These are phyloP conservation scores for Cercophora samala DNA, from an alignment of 495 filamentous ascomycete species.

Conservation along the genomic window DNA sequence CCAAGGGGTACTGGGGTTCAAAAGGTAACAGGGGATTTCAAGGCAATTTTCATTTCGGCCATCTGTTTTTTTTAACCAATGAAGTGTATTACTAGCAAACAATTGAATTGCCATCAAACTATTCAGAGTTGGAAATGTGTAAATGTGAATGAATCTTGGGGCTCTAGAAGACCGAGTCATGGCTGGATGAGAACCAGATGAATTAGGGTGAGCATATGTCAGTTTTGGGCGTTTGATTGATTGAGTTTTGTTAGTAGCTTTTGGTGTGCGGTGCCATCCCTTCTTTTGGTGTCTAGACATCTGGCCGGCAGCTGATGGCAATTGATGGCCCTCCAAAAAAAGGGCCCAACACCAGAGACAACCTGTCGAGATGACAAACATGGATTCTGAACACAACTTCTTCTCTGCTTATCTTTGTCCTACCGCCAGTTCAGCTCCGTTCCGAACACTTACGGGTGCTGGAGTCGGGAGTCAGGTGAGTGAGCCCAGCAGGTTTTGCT, in stretches of 20 bases:
- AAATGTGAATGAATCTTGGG: not conserved
- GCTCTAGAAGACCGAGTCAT: not conserved
- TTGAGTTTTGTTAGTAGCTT: not conserved
- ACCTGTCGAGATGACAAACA: not conserved
- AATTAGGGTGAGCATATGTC: not conserved
- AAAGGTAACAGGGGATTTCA: constrained; percentile 25
- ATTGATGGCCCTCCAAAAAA: not conserved
- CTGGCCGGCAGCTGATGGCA: not conserved
- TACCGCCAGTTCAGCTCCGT: not conserved
- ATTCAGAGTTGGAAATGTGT: not conserved
- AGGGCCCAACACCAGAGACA: not conserved
- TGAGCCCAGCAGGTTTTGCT: not conserved
- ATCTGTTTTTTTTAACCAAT: constrained; percentile 5
- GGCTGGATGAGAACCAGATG: not conserved
- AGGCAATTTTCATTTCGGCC: constrained; percentile 4
- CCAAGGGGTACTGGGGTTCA: constrained; percentile 7
- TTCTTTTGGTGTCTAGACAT: not conserved
- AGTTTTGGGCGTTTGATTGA: not conserved
- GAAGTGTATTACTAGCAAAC: constrained; percentile 10
- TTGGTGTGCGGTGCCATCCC: not conserved
- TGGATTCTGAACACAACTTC: not conserved
- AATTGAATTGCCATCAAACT: not conserved
- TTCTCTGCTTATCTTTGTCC: not conserved
- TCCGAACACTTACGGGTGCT: not conserved
- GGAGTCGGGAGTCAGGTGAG: not conserved